Base-by-base conservation (phyloP, 1,139 yeast genomes). In the Yamadazyma dushanensis region DNA sequence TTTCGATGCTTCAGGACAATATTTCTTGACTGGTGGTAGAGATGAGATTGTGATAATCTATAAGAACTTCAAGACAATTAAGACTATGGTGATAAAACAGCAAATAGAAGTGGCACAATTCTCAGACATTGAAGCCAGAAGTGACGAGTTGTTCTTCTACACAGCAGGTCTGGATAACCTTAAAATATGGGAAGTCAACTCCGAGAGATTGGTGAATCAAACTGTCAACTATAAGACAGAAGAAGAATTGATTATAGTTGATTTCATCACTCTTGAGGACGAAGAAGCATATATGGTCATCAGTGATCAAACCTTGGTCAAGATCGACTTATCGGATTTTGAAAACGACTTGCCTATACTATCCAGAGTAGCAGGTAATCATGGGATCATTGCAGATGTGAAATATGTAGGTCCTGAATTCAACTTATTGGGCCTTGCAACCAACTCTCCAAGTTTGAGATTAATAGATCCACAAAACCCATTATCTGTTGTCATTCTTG, bases 301-400 rank as follows among this genome's bases (percentile, higher is more conserved):
- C 14, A 84, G 96, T 29, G 98, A 92, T 61, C 97, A 92, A 60
- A 83, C 96, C 0, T 62, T 90, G 18, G 70, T 78, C 24, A 75
- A 80, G 49, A 46, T 82, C 13, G 74, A 76, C 41, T 41, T 71
- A 8, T 13, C 24, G 6, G 54, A 57, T 13, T 26, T 29, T 13
- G 47, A 55, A 8, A 41, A 55, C 11, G 37, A 50, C 13, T 59
- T 85, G 8, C 70, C 74, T 8, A 55, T 77, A 3, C 47, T 60
- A 8, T 69, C 78, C 36, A 70, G 80, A 31, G 71, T 89, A 46
- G 95, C 96, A 1, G 97, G 97, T 50, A 89, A 90, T 57, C 96
- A 92, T 59, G 97, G 97, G 42, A 94, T 94, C 23, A 82, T 92
- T 51, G 95, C 97, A 7, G 98, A 88, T 53, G 74, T 88, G 61